Conservation (phyloP, 208 protist genomes). For the Histomonas meleagridis region DNA sequence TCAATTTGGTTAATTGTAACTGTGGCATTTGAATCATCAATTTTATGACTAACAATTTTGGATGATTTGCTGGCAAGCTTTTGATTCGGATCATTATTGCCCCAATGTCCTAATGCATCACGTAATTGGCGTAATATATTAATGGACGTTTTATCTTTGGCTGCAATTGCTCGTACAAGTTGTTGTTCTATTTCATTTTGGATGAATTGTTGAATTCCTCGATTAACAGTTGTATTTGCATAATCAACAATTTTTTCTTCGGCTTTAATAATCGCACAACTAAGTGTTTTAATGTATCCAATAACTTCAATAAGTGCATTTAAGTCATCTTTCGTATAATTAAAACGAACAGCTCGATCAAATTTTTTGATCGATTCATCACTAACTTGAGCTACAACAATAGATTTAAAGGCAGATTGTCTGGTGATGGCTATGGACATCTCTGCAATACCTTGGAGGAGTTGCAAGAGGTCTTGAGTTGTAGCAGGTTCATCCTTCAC, state of each 20-base stretch:
- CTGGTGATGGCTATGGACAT: background rate
- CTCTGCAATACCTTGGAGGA: background rate
- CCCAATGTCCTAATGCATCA: background rate
- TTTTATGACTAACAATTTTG: background rate
- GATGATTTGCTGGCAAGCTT: background rate
- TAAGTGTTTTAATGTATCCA: background rate
- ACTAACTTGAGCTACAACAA: background rate
- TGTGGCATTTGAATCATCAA: background rate
- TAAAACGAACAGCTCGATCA: background rate
- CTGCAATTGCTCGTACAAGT: background rate
- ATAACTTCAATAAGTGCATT: conserved; percentile 11
- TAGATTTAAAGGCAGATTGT: background rate
- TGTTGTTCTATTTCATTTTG: background rate
- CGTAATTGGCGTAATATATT: background rate
- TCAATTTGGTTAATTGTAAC: background rate
- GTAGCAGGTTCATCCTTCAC: background rate
- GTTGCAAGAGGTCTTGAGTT: background rate
- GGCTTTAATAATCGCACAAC: background rate
- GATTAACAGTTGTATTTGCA: background rate
- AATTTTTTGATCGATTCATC: background rate
- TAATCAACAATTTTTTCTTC: background rate
- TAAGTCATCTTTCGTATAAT: background rate
- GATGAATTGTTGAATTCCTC: background rate
- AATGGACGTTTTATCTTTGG: background rate
- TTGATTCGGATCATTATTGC: background rate